phyloP scores from a whole-genome alignment of 2,329 filamentous ascomycete genomes.

The Canariomyces notabilis region DNA sequence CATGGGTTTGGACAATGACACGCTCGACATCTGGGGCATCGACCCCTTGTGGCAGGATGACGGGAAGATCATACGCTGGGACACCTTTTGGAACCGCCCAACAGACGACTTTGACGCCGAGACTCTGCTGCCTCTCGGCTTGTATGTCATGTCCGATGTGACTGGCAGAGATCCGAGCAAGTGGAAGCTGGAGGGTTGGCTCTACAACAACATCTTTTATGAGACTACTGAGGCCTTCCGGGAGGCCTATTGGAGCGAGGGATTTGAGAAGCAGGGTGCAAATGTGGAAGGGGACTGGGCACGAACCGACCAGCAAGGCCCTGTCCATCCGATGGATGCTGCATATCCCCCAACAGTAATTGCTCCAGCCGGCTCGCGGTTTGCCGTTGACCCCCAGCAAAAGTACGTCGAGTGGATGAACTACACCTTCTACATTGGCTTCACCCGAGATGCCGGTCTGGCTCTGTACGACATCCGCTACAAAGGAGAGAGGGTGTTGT shows the following conservation, averaged over 20 bases:
- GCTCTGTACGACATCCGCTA: slow-evolving; percentile 47
- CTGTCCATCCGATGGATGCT: slow-evolving; percentile 33
- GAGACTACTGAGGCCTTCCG: slow-evolving; percentile 44
- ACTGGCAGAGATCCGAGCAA: slow-evolving; percentile 45
- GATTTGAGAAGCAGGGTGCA: slow-evolving; percentile 42
- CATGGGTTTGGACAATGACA: slow-evolving; percentile 38
- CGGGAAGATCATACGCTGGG: slow-evolving; percentile 43
- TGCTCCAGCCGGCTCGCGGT: slow-evolving; percentile 36
- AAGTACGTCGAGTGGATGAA: slow-evolving; percentile 49
- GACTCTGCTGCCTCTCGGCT: slow-evolving; percentile 41
- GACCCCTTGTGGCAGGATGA: slow-evolving; percentile 39
- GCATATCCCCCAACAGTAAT: slow-evolving; percentile 35
- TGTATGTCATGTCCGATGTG: slow-evolving; percentile 42
- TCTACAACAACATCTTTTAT: slow-evolving; percentile 52
- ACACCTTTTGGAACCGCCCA: slow-evolving; percentile 39
- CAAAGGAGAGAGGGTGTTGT: slow-evolving; percentile 51
- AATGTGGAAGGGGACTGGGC: slow-evolving; percentile 46
- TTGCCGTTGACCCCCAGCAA: slow-evolving; percentile 36
- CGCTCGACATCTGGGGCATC: slow-evolving; percentile 34
- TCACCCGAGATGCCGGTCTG: slow-evolving; percentile 44
- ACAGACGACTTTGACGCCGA: slow-evolving; percentile 36
- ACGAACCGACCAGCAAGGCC: slow-evolving; percentile 37
- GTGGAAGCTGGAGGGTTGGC: slow-evolving; percentile 49
- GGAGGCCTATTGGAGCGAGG: slow-evolving; percentile 36
- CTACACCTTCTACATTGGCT: slow-evolving; percentile 48